These are phyloP conservation scores for Micromonas commoda DNA, from an alignment of 139 green algal genomes.

Conservation along the genomic window DNA sequence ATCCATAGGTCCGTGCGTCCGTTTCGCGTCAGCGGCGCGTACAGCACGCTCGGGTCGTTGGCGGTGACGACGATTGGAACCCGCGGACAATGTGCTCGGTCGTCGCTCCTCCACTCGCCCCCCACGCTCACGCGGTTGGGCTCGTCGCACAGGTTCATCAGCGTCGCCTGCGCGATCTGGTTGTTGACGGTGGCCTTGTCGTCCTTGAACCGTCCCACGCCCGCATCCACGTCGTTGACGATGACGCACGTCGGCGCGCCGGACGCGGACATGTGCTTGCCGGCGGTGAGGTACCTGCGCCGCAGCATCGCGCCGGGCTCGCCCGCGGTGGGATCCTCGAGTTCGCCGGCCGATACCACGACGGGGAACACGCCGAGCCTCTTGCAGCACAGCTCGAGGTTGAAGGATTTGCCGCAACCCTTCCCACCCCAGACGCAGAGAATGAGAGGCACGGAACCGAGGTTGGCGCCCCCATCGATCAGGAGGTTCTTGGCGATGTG, in stretches of 20 bases:
- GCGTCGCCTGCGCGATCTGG: slow-evolving; percentile 46
- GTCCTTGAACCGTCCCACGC: slow-evolving; percentile 32
- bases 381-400: slow-evolving; percentile 45
- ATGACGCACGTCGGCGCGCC: slow-evolving; percentile 23
- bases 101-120: slow-evolving; percentile 32
- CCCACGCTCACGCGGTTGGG: slow-evolving; percentile 35
- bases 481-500: slow-evolving; percentile 46
- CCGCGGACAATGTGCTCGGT: neutral
- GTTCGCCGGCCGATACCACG: slow-evolving; percentile 44
- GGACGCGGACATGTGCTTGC: neutral
- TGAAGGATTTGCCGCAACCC: slow-evolving; percentile 48
- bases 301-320: slow-evolving; percentile 43
- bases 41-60: slow-evolving; percentile 67
- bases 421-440: slow-evolving; percentile 44
- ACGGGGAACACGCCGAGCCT: slow-evolving; percentile 41
- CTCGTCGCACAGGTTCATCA: slow-evolving; percentile 49
- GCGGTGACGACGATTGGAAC: slow-evolving; percentile 49
- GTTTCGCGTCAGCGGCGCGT: slow-evolving; percentile 85
- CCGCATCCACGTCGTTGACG: slow-evolving; percentile 48
- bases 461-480: neutral
- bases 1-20: slow-evolving; percentile 60
- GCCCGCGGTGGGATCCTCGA: slow-evolving; percentile 46
- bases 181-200: slow-evolving; percentile 46
- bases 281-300: slow-evolving; percentile 44
- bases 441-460: slow-evolving; percentile 26